Evolutionary conservation across 352 stramenopile species (phyloP), one percentile per base, ranked within the genome.

Genomic region (Pythium grandisporangium): DNA sequence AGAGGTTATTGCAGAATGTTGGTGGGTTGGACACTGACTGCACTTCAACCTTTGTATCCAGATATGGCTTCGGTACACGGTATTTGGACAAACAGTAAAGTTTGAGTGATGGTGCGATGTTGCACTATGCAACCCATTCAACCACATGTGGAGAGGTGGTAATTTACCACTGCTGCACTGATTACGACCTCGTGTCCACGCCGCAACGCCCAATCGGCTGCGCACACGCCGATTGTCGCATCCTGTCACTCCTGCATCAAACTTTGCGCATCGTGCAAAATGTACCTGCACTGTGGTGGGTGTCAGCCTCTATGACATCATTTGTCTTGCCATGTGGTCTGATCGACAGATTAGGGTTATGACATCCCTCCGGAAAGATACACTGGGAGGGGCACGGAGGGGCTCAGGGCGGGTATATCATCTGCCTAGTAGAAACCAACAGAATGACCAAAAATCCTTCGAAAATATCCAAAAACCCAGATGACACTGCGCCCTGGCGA

Each of bases 381-480:
- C 37, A 39, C 19, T 37, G 16, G 27, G 20, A 44, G 38, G 36
- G 45, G 35, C 32, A n/a, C n/a, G n/a, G n/a, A n/a, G n/a, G n/a
- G n/a, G n/a, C n/a, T n/a, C n/a, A n/a, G 27, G 39, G 37, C 23
- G 45, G 40, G 30, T 50, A 36, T 25, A 30, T 39, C 35, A 39
- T 27, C 21, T 56, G 50, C 48, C 48, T 56, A 56, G 32, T 37
- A 37, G 48, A 51, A 56, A 56, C 48, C 42, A 51, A 45, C 48
- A 45, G 20, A 34, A 32, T n/a, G n/a, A n/a, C n/a, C n/a, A 43
- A 37, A 44, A 23, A 30, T 36, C 33, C 25, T 51, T 49, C 48
- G 27, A 49, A 50, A 50, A 46, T 45, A 39, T 49, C 42, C 23
- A n/a, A n/a, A n/a, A n/a, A n/a, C n/a, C n/a, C n/a, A n/a, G n/a